Percentiles rank a stretch among this genome's conserved stretches.
Evolutionary conservation across 768 basidiomycete genomes (phyloP).

Genomic region (Panaeolus cyanescens): DNA sequence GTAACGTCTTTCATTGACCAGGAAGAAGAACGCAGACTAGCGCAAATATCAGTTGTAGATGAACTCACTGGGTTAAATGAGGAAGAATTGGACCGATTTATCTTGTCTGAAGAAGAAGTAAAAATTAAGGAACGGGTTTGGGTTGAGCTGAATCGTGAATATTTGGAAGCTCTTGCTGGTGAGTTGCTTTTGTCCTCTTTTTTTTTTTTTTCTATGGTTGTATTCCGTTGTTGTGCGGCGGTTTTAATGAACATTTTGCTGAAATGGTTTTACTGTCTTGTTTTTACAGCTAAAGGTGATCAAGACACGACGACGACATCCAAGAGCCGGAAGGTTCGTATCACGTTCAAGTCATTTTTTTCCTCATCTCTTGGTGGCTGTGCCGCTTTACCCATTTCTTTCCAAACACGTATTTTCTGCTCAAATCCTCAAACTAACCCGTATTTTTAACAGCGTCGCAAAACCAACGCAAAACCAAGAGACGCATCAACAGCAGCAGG

Average conservation of each 20-base stretch:
- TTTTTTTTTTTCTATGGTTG: slow-evolving; percentile 4
- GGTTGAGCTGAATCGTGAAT: slow-evolving; percentile 93
- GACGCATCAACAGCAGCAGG: slow-evolving; percentile 75
- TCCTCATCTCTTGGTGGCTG: slow-evolving; percentile 11
- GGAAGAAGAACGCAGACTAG: slow-evolving; percentile 62
- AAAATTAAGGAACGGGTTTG: slow-evolving; percentile 88
- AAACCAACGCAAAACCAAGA: slow-evolving; percentile 60
- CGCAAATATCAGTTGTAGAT: slow-evolving; percentile 53
- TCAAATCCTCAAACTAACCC: not conserved
- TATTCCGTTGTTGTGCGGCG: not conserved
- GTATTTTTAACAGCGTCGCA: slow-evolving; percentile 57
- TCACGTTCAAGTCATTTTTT: slow-evolving; percentile 40
- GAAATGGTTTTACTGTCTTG: slow-evolving; percentile 32
- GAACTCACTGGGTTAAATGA: slow-evolving; percentile 85
- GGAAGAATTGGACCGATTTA: slow-evolving; percentile 81
- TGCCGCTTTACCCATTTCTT: not conserved
- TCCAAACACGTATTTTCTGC: not conserved
- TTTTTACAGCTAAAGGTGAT: slow-evolving; percentile 66
- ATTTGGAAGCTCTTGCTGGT: slow-evolving; percentile 88
- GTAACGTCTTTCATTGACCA: slow-evolving; percentile 66
- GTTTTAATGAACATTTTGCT: slow-evolving; percentile 37
- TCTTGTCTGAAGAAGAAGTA: slow-evolving; percentile 79
- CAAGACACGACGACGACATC: slow-evolving; percentile 44
- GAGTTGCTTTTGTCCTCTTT: slow-evolving; percentile 25
- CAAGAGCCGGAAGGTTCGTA: slow-evolving; percentile 81